Evolutionary conservation across 1,284 basidiomycete genomes (phyloP).

Genomic region (Cryptococcus sp.): DNA sequence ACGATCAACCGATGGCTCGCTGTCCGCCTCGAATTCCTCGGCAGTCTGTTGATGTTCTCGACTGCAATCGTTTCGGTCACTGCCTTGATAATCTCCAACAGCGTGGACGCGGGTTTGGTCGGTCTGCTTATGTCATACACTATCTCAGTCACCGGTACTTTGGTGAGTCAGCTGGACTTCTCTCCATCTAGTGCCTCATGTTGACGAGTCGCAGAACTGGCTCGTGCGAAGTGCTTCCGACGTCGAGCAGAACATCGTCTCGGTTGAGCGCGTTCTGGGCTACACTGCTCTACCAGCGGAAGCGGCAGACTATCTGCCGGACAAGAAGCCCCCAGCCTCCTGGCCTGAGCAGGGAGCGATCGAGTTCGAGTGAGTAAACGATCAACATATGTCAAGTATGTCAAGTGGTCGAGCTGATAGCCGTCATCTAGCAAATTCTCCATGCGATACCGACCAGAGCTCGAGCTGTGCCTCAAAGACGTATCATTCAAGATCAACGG

Average conservation of each 20-base stretch:
- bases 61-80: conserved; percentile 74
- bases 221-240: conserved; percentile 86
- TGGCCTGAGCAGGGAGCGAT: conserved; percentile 81
- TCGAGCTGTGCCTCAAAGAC: conserved; percentile 75
- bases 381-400: background rate
- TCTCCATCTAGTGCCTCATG: background rate
- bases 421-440: conserved; percentile 64
- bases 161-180: conserved; percentile 24
- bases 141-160: conserved; percentile 71
- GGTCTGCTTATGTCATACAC: conserved; percentile 89
- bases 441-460: conserved; percentile 77
- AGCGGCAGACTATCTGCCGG: conserved; percentile 71
- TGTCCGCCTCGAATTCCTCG: conserved; percentile 71
- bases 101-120: conserved; percentile 81
- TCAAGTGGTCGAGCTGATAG: background rate
- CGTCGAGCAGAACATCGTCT: conserved; percentile 92
- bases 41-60: conserved; percentile 75
- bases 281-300: conserved; percentile 76
- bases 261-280: conserved; percentile 67
- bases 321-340: conserved; percentile 60
- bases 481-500: conserved; percentile 67
- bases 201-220: conserved; percentile 65
- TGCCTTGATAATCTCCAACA: conserved; percentile 67
- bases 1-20: conserved; percentile 58
- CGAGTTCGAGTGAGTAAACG: conserved; percentile 65